Evolutionary conservation across 2,329 filamentous ascomycete species (phyloP).

Genomic region (Colletotrichum acutatum): DNA sequence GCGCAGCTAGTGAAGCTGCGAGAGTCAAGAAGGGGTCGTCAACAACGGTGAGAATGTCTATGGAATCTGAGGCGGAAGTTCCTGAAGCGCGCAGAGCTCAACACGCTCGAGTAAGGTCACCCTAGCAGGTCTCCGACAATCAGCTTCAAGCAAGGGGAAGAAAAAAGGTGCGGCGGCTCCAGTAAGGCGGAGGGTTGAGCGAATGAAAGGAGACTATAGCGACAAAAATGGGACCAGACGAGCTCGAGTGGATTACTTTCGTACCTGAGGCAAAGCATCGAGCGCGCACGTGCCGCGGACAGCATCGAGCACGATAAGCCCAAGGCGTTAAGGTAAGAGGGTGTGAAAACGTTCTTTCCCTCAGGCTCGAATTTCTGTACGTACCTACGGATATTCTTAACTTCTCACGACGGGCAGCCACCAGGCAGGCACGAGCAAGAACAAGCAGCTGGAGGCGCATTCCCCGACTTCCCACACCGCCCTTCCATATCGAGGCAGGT

Average conservation of each 20-base stretch:
- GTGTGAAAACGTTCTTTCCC: neutral
- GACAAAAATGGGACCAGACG: neutral
- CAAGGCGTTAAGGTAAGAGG: neutral
- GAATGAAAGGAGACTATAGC: neutral
- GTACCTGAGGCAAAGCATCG: neutral
- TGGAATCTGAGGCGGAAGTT: neutral
- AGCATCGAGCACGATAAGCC: neutral
- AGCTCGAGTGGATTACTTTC: neutral
- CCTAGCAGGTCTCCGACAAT: neutral
- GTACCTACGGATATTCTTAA: neutral
- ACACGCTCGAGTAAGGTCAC: slow-evolving; percentile 1
- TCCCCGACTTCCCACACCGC: slow-evolving; percentile 22
- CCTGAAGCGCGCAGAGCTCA: neutral
- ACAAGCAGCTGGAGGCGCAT: neutral
- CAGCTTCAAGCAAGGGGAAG: neutral
- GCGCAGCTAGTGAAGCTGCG: neutral
- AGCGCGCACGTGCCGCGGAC: neutral
- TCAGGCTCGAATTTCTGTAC: neutral
- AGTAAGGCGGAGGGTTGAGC: neutral
- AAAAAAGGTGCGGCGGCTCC: neutral
- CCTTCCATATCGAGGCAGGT: slow-evolving; percentile 34
- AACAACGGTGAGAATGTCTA: neutral
- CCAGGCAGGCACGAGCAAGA: neutral
- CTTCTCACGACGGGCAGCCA: neutral
- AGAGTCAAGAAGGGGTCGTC: neutral